phyloP scores from a whole-genome alignment of 352 stramenopile genomes.

The Phytophthora kernoviae region DNA sequence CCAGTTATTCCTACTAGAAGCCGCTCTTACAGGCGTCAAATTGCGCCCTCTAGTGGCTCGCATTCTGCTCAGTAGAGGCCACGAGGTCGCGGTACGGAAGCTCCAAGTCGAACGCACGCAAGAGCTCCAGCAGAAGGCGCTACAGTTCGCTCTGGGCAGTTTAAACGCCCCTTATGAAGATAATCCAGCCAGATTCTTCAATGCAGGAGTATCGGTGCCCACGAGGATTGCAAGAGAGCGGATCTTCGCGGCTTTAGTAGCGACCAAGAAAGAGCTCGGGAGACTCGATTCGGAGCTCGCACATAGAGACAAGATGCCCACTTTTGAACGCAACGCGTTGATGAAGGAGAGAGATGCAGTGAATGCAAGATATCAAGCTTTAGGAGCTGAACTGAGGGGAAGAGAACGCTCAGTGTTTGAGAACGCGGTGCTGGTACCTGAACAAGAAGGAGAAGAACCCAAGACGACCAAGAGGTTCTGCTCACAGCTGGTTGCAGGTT shows the following conservation, averaged over 20 bases:
- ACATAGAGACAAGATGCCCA: conserved; percentile 70
- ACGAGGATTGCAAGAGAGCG: conserved; percentile 73
- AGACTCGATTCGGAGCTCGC: conserved; percentile 65
- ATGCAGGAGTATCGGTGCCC: conserved; percentile 74
- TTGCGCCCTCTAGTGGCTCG: conserved; percentile 80
- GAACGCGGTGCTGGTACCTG: conserved; percentile 56
- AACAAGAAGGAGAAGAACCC: conserved; percentile 19
- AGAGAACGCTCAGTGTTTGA: conserved; percentile 83
- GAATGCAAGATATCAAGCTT: conserved; percentile 55
- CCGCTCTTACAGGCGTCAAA: conserved; percentile 82
- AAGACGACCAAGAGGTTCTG: conserved; percentile 78
- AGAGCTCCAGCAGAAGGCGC: conserved; percentile 62
- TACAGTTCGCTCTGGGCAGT: conserved; percentile 63
- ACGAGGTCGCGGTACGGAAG: conserved; percentile 74
- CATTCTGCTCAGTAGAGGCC: conserved; percentile 68
- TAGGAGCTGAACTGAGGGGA: conserved; percentile 60
- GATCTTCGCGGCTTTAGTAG: conserved; percentile 71
- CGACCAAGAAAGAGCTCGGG: conserved; percentile 66
- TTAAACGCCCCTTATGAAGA: conserved; percentile 84
- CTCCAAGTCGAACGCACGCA: conserved; percentile 68
- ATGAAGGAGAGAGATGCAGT: conserved; percentile 51
- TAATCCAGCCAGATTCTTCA: conserved; percentile 72
- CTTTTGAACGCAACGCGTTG: conserved; percentile 79
- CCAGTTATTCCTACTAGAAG: conserved; percentile 77
- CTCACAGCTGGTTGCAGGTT: conserved; percentile 74